Evolutionary conservation across 495 filamentous ascomycete species (phyloP).

Genomic region (Daldinia bambusicola): DNA sequence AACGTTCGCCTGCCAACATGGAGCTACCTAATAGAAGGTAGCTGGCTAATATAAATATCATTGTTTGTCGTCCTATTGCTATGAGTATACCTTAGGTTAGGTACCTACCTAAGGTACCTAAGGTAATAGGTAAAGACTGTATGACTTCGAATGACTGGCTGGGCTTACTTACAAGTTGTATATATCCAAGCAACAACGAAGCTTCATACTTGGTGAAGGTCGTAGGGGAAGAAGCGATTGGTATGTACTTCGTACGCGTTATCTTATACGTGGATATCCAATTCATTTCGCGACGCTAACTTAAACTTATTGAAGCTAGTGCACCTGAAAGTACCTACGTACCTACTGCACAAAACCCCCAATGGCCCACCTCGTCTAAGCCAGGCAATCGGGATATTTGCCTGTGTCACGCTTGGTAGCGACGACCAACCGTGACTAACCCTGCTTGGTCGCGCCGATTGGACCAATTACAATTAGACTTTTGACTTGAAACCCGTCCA

Average conservation of each 20-base stretch:
- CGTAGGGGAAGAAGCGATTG: neutral
- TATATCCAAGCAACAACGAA: too few relatives aligned
- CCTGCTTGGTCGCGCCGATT: constrained; percentile 24
- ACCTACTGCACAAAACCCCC: too few relatives aligned
- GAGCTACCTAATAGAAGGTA: too few relatives aligned
- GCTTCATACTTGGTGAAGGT: neutral
- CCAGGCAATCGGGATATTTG: constrained; percentile 43
- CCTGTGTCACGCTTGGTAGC: constrained; percentile 34
- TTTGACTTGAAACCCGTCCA: constrained; percentile 42
- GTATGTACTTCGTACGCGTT: neutral
- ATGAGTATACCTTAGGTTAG: too few relatives aligned
- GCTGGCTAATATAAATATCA: neutral
- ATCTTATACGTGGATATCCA: constrained; percentile 1
- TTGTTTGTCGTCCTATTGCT: too few relatives aligned
- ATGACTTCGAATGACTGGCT: too few relatives aligned
- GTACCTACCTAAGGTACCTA: neutral
- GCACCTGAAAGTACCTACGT: too few relatives aligned
- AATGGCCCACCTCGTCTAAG: constrained; percentile 8
- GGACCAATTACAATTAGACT: constrained; percentile 39
- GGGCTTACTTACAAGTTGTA: too few relatives aligned
- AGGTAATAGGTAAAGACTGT: neutral
- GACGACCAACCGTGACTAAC: constrained; percentile 30
- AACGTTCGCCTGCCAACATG: too few relatives aligned
- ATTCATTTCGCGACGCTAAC: too few relatives aligned
- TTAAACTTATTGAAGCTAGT: too few relatives aligned